Conservation (phyloP, 2,329 filamentous ascomycete species). For the Fusarium sp. region DNA sequence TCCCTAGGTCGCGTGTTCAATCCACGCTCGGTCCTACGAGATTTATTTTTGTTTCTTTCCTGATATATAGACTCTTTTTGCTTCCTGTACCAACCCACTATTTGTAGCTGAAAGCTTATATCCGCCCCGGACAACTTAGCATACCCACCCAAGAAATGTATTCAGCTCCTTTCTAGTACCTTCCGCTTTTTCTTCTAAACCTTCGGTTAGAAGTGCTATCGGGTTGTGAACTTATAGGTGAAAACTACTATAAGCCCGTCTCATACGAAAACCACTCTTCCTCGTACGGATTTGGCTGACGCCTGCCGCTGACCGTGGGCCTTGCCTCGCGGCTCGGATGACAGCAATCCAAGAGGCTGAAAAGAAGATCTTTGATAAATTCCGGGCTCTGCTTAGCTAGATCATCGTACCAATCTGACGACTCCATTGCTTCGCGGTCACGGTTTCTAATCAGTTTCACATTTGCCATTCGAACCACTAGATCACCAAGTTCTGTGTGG, state of each 20-base stretch:
- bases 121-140: no score
- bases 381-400: not conserved
- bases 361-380: slow-evolving; percentile 8
- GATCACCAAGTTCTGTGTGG: not conserved
- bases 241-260: no score
- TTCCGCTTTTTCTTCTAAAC: accelerated
- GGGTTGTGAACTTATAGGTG: no score
- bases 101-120: no score
- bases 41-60: not conserved
- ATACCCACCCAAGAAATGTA: no score
- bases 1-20: slow-evolving; percentile 44
- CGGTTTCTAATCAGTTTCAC: not conserved
- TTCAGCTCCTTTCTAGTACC: no score
- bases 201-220: no score
- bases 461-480: not conserved
- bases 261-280: not conserved
- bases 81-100: no score
- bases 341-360: not conserved
- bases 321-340: no score
- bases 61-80: not conserved
- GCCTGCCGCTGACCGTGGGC: no score
- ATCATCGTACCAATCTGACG: not conserved
- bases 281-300: not conserved
- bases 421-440: not conserved
- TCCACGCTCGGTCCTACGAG: slow-evolving; percentile 37